Evolutionary conservation across 306 rosid species (phyloP), one percentile per base, ranked within the genome.

Genomic region (Cicer chorassanicum): DNA sequence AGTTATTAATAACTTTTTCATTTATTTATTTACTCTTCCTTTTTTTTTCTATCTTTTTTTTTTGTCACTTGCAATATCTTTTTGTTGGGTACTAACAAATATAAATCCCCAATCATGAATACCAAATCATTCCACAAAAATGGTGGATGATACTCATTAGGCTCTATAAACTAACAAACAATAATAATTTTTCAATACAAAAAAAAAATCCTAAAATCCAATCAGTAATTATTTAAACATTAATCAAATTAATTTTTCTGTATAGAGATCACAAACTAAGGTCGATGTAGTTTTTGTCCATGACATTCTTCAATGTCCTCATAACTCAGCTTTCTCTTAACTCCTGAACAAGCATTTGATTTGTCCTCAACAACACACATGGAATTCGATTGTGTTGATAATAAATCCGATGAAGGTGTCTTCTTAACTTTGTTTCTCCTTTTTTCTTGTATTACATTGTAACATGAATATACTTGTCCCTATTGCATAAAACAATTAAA

Each of bases 241-340:
- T 70, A 82, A 81, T 69, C 44, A 84, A 84, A 79, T 43, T 41
- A 60, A 66, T 66, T 49, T 61, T 45, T 72, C 34, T 40, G 4
- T 68, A 9, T 70, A 60, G 59, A 65, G 73, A 83, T 45, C 74
- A 75, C 77, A 75, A 70, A 67, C 84, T 86, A 87, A 65, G 82
- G 46, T 67, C 73, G 65, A 69, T 70, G 89, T 75, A 61, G 70
- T 85, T 85, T 91, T 78, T 85, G 86, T 51, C 8, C 79, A 0
- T 83, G 80, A 79, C 73, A 78, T 70, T 79, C 56, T 75, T 89
- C 88, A 40, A 45, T 70, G 72, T 87, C 85, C 46, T 71, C 77
- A 78, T 87, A 94, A 24, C 70, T 34, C 77, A 94, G 96, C 80
- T 90, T 86, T 87, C 97, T 91, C 92, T 90, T 91, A 7, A 87